phyloP scores from a whole-genome alignment of 768 basidiomycete genomes.

The Lyophyllum shimeji region DNA sequence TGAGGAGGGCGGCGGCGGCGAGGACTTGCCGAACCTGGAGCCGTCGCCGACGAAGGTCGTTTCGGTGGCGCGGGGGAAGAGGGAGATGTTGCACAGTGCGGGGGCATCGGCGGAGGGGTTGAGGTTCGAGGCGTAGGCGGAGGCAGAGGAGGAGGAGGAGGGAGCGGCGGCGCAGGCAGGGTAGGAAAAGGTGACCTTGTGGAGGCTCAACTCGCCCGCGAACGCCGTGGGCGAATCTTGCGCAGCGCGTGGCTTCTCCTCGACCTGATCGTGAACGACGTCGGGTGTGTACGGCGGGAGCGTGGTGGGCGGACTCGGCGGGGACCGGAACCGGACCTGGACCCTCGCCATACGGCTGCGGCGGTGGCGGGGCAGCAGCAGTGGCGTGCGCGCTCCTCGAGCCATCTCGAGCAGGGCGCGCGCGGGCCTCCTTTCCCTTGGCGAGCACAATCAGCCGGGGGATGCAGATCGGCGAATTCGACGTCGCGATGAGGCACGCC shows the following conservation, averaged over 20 bases:
- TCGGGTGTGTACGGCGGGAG: slow-evolving; percentile 9
- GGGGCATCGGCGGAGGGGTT: slow-evolving; percentile 26
- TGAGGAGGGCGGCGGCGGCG: slow-evolving; percentile 76
- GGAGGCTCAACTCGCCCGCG: slow-evolving; percentile 73
- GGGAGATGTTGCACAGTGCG: slow-evolving; percentile 64
- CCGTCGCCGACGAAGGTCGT: slow-evolving; percentile 90
- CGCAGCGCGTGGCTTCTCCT: slow-evolving; percentile 42
- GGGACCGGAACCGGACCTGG: too few species aligned
- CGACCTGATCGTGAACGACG: slow-evolving; percentile 5
- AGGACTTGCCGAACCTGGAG: slow-evolving; percentile 93
- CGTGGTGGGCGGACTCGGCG: background rate
- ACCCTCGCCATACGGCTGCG: slow-evolving; percentile 5
- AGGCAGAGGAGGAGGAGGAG: background rate
- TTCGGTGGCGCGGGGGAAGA: slow-evolving; percentile 73
- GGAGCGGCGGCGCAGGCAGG: slow-evolving; percentile 51
- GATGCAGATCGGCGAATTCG: slow-evolving; percentile 84
- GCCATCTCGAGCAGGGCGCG: slow-evolving; percentile 64
- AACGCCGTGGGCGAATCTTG: slow-evolving; percentile 62
- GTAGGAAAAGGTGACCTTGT: slow-evolving; percentile 80
- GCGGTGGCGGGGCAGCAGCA: too few species aligned
- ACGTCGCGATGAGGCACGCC: slow-evolving; percentile 91
- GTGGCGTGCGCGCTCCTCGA: slow-evolving; percentile 36
- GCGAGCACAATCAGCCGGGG: slow-evolving; percentile 76
- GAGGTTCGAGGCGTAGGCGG: background rate
- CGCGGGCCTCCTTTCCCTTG: slow-evolving; percentile 84